These are phyloP conservation scores for Platanthera zijinensis DNA, from an alignment of 106 monocot genomes.

Conservation along the genomic window DNA sequence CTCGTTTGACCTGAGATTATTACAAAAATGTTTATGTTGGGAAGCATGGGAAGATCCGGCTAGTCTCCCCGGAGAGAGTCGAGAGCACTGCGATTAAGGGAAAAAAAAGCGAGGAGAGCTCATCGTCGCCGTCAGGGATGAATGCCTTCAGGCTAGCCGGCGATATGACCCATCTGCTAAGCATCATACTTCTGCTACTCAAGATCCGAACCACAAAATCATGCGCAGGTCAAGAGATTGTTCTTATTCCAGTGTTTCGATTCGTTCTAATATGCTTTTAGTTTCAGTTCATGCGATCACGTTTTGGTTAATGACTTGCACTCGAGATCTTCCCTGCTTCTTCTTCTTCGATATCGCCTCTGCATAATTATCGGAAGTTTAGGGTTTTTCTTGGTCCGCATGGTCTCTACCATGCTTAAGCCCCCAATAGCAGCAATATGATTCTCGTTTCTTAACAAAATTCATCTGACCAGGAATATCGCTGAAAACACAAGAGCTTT, in stretches of 20 bases:
- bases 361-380: not conserved
- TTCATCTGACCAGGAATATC: conserved; percentile 36
- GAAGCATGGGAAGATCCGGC: too few species aligned
- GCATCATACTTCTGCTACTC: conserved; percentile 35
- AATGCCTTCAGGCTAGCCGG: conserved; percentile 39
- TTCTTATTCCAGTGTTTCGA: not conserved
- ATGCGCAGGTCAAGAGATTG: conserved; percentile 24
- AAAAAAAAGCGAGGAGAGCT: not conserved
- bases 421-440: not conserved
- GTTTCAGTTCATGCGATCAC: not conserved
- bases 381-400: not conserved
- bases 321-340: not conserved
- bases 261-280: not conserved
- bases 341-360: not conserved
- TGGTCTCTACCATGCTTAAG: not conserved
- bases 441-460: not conserved
- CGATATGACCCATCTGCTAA: conserved; percentile 50
- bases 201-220: conserved; percentile 46
- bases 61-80: too few species aligned
- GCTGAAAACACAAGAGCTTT: conserved; percentile 44
- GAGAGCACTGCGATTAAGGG: not conserved
- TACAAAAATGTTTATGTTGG: too few species aligned
- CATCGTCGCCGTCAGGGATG: conserved; percentile 16
- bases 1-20: too few species aligned
- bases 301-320: not conserved